Evolutionary conservation across 2,329 filamentous ascomycete species (phyloP).

Genomic region (Aspergillus sp.): DNA sequence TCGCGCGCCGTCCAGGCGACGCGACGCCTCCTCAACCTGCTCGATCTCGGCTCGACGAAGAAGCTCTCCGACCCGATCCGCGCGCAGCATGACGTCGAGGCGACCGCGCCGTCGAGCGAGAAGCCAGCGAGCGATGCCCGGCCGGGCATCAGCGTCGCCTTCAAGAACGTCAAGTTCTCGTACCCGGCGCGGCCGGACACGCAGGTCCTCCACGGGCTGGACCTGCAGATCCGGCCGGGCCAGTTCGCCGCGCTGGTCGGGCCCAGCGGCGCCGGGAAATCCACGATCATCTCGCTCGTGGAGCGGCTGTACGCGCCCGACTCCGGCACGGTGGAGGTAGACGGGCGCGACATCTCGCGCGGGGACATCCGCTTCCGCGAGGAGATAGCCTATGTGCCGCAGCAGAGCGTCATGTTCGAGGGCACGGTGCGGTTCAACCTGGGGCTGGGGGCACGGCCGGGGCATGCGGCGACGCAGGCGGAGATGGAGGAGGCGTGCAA

Average conservation of each 20-base stretch:
- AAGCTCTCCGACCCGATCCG: neutral
- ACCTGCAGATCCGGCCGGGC: conserved; percentile 50
- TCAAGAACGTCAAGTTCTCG: conserved; percentile 62
- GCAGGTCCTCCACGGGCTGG: conserved; percentile 56
- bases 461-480: conserved; percentile 53
- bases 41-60: neutral
- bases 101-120: neutral
- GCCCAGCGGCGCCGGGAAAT: conserved; percentile 59
- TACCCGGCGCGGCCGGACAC: conserved; percentile 65
- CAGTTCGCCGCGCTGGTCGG: conserved; percentile 59
- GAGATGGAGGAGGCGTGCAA: conserved; percentile 67
- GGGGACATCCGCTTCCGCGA: conserved; percentile 37
- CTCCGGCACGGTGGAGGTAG: conserved; percentile 63
- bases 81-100: neutral
- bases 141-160: conserved; percentile 24
- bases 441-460: conserved; percentile 47
- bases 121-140: neutral
- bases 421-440: conserved; percentile 48
- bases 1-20: conserved; percentile 43
- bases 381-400: conserved; percentile 46
- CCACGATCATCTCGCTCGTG: conserved; percentile 62
- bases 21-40: neutral
- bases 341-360: conserved; percentile 57
- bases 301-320: conserved; percentile 68
- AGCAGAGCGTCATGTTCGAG: conserved; percentile 48